Evolutionary conservation across 2,329 filamentous ascomycete species (phyloP).

Genomic region (Pleurostoma richardsiae): DNA sequence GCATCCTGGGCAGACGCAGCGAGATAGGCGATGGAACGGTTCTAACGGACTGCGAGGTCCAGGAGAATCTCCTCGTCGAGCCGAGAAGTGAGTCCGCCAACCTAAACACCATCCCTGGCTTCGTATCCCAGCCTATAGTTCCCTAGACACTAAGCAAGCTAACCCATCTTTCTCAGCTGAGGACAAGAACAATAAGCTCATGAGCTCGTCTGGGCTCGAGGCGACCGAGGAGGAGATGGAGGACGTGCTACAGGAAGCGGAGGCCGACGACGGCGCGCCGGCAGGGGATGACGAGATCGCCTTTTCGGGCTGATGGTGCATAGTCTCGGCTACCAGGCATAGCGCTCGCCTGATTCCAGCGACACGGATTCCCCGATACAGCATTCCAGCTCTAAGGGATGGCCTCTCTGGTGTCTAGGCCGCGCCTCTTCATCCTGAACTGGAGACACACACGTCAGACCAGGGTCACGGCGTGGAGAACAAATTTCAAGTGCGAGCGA

Average conservation of each 20-base stretch:
- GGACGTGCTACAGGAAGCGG: conserved; percentile 37
- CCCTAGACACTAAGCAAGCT: conserved; percentile 9
- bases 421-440: no score
- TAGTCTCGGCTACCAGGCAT: no score
- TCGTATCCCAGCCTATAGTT: background rate
- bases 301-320: no score
- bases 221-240: conserved; percentile 59
- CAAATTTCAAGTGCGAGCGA: no score
- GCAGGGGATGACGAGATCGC: background rate
- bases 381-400: no score
- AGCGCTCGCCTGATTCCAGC: no score
- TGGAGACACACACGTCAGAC: no score
- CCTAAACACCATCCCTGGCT: background rate
- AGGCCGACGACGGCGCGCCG: conserved; percentile 2
- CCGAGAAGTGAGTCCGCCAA: conserved; percentile 55
- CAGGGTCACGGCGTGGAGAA: no score
- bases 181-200: conserved; percentile 62
- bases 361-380: no score
- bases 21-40: conserved; percentile 76
- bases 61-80: conserved; percentile 83
- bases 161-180: conserved; percentile 42
- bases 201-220: conserved; percentile 62
- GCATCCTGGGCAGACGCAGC: conserved; percentile 76
- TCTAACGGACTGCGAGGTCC: conserved; percentile 88
- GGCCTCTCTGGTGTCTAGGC: no score